Conservation (phyloP, 23 red algal genomes). For the Gracilariopsis chorda region DNA sequence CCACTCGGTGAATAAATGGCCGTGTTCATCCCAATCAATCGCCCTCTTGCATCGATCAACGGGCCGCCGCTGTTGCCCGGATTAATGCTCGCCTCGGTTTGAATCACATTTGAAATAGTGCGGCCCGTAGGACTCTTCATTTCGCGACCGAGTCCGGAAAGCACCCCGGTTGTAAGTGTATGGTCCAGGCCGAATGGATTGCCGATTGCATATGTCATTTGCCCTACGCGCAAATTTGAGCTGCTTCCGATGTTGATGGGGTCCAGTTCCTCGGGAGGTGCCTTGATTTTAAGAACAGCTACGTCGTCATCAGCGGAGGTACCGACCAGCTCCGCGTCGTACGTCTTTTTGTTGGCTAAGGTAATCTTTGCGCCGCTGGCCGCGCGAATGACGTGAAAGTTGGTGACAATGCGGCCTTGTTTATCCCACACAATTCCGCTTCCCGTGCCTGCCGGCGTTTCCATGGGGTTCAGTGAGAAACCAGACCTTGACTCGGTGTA, state of each 20-base stretch:
- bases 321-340: slow-evolving; percentile 84
- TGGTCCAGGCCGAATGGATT: slow-evolving; percentile 99
- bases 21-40: slow-evolving; percentile 98
- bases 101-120: slow-evolving; percentile 95
- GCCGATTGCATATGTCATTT: slow-evolving; percentile 95
- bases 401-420: slow-evolving; percentile 87
- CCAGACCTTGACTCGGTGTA: slow-evolving; percentile 61
- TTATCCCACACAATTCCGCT: slow-evolving; percentile 95
- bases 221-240: slow-evolving; percentile 72
- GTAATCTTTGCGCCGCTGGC: slow-evolving; percentile 84
- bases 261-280: slow-evolving; percentile 58
- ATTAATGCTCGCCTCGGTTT: slow-evolving; percentile 96
- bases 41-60: slow-evolving; percentile 81
- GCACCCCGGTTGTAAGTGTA: slow-evolving; percentile 88
- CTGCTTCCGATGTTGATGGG: slow-evolving; percentile 78
- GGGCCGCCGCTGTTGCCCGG: slow-evolving; percentile 97
- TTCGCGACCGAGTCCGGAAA: slow-evolving; percentile 92
- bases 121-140: slow-evolving; percentile 93
- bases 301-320: slow-evolving; percentile 94
- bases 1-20: slow-evolving; percentile 88
- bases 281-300: slow-evolving; percentile 88
- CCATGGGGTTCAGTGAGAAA: slow-evolving; percentile 73
- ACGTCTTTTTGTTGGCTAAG: slow-evolving; percentile 77
- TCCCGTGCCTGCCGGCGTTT: slow-evolving; percentile 82
- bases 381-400: slow-evolving; percentile 92